These are phyloP conservation scores for Auriculariales sp. DNA, from an alignment of 768 basidiomycete species.

Conservation along the genomic window DNA sequence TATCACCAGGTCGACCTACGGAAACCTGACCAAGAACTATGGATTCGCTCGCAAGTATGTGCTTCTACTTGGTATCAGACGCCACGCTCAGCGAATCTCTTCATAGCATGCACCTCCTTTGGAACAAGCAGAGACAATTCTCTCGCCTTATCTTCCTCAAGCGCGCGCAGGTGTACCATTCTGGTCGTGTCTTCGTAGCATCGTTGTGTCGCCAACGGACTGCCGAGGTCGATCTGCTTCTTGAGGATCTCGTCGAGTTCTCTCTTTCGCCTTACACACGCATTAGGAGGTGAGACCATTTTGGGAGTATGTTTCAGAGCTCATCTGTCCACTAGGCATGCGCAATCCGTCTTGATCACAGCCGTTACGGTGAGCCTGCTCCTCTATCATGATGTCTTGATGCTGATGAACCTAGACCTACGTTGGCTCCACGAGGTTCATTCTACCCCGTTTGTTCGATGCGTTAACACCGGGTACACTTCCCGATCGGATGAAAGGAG, in stretches of 20 bases:
- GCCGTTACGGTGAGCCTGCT: slow-evolving; percentile 40
- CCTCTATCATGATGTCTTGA: no score
- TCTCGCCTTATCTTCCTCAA: slow-evolving; percentile 61
- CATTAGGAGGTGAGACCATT: slow-evolving; percentile 43
- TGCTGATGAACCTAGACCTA: slow-evolving; percentile 35
- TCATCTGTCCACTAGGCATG: slow-evolving; percentile 31
- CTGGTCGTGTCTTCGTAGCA: slow-evolving; percentile 62
- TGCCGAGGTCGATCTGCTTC: slow-evolving; percentile 53
- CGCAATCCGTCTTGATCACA: slow-evolving; percentile 49
- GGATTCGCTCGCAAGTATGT: slow-evolving; percentile 46
- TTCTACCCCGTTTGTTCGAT: slow-evolving; percentile 18
- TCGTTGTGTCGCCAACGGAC: slow-evolving; percentile 61
- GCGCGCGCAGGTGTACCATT: slow-evolving; percentile 67
- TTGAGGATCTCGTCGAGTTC: slow-evolving; percentile 54
- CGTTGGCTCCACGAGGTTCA: slow-evolving; percentile 53
- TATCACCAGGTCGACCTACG: slow-evolving; percentile 41
- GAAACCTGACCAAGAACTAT: slow-evolving; percentile 52
- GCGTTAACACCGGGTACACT: slow-evolving; percentile 13
- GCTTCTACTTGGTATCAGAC: slow-evolving; percentile 4
- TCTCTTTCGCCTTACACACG: slow-evolving; percentile 71
- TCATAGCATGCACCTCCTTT: slow-evolving; percentile 46
- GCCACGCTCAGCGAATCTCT: not conserved
- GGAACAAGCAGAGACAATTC: slow-evolving; percentile 60
- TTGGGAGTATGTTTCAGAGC: not conserved
- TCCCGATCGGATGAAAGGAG: slow-evolving; percentile 18